Base-by-base conservation (phyloP, 306 rosid species). In the Cicer chorassanicum region DNA sequence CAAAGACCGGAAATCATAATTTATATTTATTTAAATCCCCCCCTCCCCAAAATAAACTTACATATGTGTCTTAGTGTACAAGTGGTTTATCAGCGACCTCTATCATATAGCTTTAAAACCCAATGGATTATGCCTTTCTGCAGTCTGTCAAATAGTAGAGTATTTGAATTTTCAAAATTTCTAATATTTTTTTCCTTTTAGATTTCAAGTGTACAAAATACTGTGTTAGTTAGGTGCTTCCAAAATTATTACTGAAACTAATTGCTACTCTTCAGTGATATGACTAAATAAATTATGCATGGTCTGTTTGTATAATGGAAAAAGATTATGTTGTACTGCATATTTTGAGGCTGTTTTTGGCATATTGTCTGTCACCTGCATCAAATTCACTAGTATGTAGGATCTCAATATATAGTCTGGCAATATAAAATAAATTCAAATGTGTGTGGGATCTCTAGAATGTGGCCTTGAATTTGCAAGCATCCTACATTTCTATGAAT, bases 401-500 rank as follows among this genome's bases (percentile, higher is more conserved):
- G n/a, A 45, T 72, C 55, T 55, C 44, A 10, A 13, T 55, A 39
- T 78, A 40, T 71, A 45, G 36, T 64, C 54, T 63, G 41, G 41
- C 43, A 50, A 41, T 51, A 51, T 40, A 60, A 50, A 70, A 39
- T 50, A 50, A 78, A 64, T 70, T 50, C 56, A 50, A 12, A 36
- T 59, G 38, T 11, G 4, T 10, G 13, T 42, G 48, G 36, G 9
- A 24, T 78, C 4, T 56, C 6, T 61, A 40, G 64, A 70, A 21
- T 19, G 50, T 1, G 11, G 18, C 63, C 69, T 12, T 59, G 53
- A 44, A 63, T 69, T 68, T 9, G 44, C 70, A 46, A 59, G 41
- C 40, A 36, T 61, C 75, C 65, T 61, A 11, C 21, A 14, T 61
- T 71, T 71, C 59, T 15, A 63, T 71, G 60, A 71, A 29, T 78